These are phyloP conservation scores for Erodium moschatum DNA, from an alignment of 441 rosid species.

Conservation along the genomic window DNA sequence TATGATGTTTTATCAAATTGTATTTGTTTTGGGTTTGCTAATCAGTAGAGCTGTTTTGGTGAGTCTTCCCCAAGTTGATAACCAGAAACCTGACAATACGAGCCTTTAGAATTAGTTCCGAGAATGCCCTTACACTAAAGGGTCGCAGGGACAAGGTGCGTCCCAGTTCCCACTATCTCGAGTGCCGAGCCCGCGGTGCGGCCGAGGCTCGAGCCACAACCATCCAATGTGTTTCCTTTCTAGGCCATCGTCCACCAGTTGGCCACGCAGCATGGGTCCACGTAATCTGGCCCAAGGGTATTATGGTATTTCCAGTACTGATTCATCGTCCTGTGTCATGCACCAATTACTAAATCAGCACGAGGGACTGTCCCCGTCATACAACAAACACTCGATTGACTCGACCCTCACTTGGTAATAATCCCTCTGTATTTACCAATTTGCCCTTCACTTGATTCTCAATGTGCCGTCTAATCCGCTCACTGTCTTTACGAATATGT, in stretches of 20 bases:
- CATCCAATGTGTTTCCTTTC: conserved; percentile 2
- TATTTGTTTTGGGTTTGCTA: background rate
- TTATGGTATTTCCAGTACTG: conserved; percentile 10
- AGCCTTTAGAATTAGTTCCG: background rate
- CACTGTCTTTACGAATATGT: no score
- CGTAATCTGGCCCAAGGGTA: conserved; percentile 5
- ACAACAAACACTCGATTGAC: background rate
- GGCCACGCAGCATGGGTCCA: background rate
- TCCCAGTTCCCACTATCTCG: background rate
- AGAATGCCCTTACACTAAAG: conserved; percentile 5
- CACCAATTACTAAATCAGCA: conserved; percentile 2
- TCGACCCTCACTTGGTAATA: background rate
- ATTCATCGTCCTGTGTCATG: no score
- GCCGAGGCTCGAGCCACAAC: conserved; percentile 12
- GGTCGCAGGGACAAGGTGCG: background rate
- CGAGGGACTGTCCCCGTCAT: conserved; percentile 9
- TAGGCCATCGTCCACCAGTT: no score
- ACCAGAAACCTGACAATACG: conserved; percentile 2
- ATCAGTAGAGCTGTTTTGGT: background rate
- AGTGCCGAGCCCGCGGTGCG: conserved; percentile 10
- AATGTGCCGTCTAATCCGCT: no score
- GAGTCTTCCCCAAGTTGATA: conserved; percentile 4
- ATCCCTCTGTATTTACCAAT: background rate
- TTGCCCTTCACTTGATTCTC: background rate
- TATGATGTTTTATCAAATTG: background rate